phyloP scores from a whole-genome alignment of 768 basidiomycete species.

The Coprinellus micaceus region DNA sequence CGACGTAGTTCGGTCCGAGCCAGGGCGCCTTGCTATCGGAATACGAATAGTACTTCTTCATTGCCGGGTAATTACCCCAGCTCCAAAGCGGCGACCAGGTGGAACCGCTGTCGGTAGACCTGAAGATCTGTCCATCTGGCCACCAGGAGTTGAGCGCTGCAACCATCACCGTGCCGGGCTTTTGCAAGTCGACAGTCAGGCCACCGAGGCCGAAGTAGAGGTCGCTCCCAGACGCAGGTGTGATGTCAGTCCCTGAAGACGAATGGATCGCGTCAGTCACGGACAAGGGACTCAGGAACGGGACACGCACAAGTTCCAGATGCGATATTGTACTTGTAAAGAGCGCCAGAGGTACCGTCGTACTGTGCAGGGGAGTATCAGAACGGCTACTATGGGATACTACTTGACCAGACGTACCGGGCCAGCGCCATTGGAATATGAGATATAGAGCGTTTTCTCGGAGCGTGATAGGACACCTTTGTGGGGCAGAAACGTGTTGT shows the following conservation, averaged over 20 bases:
- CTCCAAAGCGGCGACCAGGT: slow-evolving; percentile 61
- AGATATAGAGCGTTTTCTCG: slow-evolving; percentile 56
- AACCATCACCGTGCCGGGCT: slow-evolving; percentile 64
- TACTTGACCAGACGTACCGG: slow-evolving; percentile 32
- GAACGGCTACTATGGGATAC: background rate
- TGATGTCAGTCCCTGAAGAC: slow-evolving; percentile 52
- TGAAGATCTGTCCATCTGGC: slow-evolving; percentile 65
- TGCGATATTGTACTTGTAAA: slow-evolving; percentile 51
- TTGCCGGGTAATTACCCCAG: slow-evolving; percentile 44
- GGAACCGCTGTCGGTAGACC: slow-evolving; percentile 53
- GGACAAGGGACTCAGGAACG: background rate
- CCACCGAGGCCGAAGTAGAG: slow-evolving; percentile 64
- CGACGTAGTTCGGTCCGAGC: slow-evolving; percentile 48
- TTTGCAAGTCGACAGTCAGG: slow-evolving; percentile 55
- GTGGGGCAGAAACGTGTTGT: slow-evolving; percentile 57
- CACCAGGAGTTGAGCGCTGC: slow-evolving; percentile 63
- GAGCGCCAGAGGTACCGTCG: slow-evolving; percentile 50
- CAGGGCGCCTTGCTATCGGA: slow-evolving; percentile 55
- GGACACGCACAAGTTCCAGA: slow-evolving; percentile 39
- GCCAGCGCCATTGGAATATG: slow-evolving; percentile 60
- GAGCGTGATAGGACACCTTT: slow-evolving; percentile 61
- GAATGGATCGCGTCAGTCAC: background rate
- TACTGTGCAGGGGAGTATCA: slow-evolving; percentile 34
- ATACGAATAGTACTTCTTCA: slow-evolving; percentile 53
- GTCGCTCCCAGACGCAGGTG: slow-evolving; percentile 55